Evolutionary conservation across 352 stramenopile genomes (phyloP).

Genomic region (Pythium biforme): DNA sequence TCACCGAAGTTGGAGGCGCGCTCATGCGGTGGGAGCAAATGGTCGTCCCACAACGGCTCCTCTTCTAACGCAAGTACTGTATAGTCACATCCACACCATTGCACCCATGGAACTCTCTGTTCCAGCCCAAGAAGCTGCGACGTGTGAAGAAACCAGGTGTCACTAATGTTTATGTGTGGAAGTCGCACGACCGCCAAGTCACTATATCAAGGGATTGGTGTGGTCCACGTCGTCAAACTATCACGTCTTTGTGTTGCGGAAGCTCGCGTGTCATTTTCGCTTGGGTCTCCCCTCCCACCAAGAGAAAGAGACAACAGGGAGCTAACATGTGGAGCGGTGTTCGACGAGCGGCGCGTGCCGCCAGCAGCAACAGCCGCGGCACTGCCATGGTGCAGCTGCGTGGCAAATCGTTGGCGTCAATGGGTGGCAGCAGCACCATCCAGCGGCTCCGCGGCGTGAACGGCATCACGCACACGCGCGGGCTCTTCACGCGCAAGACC

Average conservation of each 20-base stretch:
- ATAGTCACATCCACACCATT: neutral
- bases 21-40: slow-evolving; percentile 31
- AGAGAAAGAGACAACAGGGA: neutral
- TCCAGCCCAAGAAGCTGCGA: neutral
- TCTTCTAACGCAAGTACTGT: slow-evolving; percentile 3
- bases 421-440: slow-evolving; percentile 26
- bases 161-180: neutral
- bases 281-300: neutral
- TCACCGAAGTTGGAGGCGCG: slow-evolving; percentile 23
- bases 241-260: slow-evolving; percentile 17
- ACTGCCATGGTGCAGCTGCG: slow-evolving; percentile 1
- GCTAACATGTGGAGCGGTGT: slow-evolving; percentile 5
- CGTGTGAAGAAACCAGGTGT: slow-evolving; percentile 3
- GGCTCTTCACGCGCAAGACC: slow-evolving; percentile 18
- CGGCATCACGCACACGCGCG: neutral
- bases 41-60: slow-evolving; percentile 23
- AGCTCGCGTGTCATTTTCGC: slow-evolving; percentile 23
- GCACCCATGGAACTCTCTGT: neutral
- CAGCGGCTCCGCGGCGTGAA: slow-evolving; percentile 39
- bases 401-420: slow-evolving; percentile 4
- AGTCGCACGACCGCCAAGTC: too few relatives aligned
- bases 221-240: slow-evolving; percentile 13
- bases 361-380: slow-evolving; percentile 21
- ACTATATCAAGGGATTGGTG: too few relatives aligned
- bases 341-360: slow-evolving; percentile 18